These are phyloP conservation scores for Colletotrichum destructivum DNA, from an alignment of 2,329 filamentous ascomycete species.

Conservation along the genomic window DNA sequence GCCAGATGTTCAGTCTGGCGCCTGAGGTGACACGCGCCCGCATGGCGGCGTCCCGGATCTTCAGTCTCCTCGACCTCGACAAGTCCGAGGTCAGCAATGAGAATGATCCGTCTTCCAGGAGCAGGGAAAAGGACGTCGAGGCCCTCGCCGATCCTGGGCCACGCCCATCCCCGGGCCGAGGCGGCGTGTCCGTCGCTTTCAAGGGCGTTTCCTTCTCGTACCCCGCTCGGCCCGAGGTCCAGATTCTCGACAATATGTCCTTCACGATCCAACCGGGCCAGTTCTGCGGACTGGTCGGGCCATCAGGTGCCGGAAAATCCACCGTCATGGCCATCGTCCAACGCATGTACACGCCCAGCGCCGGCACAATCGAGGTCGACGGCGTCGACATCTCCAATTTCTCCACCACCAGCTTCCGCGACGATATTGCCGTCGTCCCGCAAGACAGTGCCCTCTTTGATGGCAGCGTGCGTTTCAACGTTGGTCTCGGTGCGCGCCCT, in stretches of 20 bases:
- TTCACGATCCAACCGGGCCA: slow-evolving; percentile 71
- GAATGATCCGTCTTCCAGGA: slow-evolving; percentile 42
- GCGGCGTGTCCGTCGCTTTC: slow-evolving; percentile 67
- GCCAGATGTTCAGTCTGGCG: slow-evolving; percentile 81
- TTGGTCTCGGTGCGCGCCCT: slow-evolving; percentile 58
- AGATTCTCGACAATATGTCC: slow-evolving; percentile 70
- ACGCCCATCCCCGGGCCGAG: slow-evolving; percentile 45
- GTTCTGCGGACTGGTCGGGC: slow-evolving; percentile 76
- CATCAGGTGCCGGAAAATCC: slow-evolving; percentile 77
- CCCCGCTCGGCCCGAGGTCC: slow-evolving; percentile 71
- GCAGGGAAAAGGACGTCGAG: slow-evolving; percentile 56
- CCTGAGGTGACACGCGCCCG: slow-evolving; percentile 81
- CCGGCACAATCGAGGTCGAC: slow-evolving; percentile 61
- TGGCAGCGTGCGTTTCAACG: slow-evolving; percentile 58
- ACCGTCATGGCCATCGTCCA: slow-evolving; percentile 73
- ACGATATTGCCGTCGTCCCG: slow-evolving; percentile 56
- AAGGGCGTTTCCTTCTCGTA: slow-evolving; percentile 76
- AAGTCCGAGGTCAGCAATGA: slow-evolving; percentile 37
- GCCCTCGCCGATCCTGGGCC: slow-evolving; percentile 50
- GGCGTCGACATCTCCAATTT: slow-evolving; percentile 61
- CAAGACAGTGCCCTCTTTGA: slow-evolving; percentile 60
- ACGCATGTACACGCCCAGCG: slow-evolving; percentile 62
- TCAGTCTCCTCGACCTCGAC: slow-evolving; percentile 64
- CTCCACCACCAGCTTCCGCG: slow-evolving; percentile 55
- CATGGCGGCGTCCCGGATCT: slow-evolving; percentile 71